A percentile compares a stretch with the other conserved stretches of the same genome.
These are phyloP conservation scores for Kluyveromyces siamensis DNA, from an alignment of 805 yeast species.

Conservation along the genomic window DNA sequence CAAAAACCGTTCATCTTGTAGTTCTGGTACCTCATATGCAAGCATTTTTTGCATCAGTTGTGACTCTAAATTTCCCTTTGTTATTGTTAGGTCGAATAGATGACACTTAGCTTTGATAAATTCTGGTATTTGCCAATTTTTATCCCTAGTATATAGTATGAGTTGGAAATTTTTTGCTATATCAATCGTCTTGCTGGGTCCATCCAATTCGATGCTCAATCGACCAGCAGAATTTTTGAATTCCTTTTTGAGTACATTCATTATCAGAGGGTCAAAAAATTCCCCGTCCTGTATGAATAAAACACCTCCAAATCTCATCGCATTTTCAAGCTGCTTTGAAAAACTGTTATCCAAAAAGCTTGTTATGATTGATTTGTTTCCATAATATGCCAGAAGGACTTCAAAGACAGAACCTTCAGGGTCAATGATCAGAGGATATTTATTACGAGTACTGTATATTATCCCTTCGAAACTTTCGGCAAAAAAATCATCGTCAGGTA, in stretches of 20 bases:
- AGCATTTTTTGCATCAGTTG: constrained; percentile 54
- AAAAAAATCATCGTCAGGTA: constrained; percentile 50
- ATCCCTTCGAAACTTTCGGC: constrained; percentile 53
- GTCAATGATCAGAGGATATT: constrained; percentile 60
- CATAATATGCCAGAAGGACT: constrained; percentile 29
- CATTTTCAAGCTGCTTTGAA: constrained; percentile 62
- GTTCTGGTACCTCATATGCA: constrained; percentile 50
- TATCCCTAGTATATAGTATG: constrained; percentile 52
- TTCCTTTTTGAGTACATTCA: constrained; percentile 53
- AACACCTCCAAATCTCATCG: constrained; percentile 73
- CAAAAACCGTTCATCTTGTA: constrained; percentile 48
- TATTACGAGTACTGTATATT: constrained; percentile 28
- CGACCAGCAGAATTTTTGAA: constrained; percentile 61
- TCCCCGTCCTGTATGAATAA: constrained; percentile 76
- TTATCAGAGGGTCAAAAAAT: constrained; percentile 63
- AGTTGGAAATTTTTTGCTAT: constrained; percentile 55
- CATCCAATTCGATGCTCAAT: constrained; percentile 48
- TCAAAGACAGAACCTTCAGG: constrained; percentile 46
- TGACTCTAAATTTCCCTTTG: constrained; percentile 54
- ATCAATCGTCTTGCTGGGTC: constrained; percentile 45
- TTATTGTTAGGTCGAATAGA: constrained; percentile 62
- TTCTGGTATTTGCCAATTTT: constrained; percentile 37
- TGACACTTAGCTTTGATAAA: constrained; percentile 56
- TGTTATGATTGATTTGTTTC: constrained; percentile 39
- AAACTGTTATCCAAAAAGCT: constrained; percentile 67